Evolutionary conservation across 1,139 yeast species (phyloP).

Genomic region (Yamadazyma sp.): DNA sequence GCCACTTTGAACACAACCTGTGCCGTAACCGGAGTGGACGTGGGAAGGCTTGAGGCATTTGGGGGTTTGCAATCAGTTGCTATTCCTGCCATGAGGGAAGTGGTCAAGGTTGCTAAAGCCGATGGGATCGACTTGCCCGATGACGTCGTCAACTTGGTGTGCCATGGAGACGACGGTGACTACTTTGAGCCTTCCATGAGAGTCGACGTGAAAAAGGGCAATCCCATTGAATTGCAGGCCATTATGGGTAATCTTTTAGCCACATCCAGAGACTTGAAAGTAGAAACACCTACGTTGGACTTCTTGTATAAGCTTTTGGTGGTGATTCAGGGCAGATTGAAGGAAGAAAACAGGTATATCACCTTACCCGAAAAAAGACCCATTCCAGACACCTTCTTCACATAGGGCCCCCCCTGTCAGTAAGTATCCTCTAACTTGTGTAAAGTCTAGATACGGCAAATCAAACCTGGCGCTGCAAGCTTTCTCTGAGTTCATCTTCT

Average conservation of each 20-base stretch:
- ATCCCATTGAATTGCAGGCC: constrained; percentile 32
- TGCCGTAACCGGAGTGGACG: constrained; percentile 30
- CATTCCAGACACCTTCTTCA: constrained; percentile 11
- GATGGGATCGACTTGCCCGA: constrained; percentile 18
- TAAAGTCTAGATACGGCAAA: no score
- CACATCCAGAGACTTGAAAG: constrained; percentile 10
- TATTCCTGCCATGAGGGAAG: constrained; percentile 19
- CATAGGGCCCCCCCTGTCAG: no score
- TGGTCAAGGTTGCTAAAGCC: constrained; percentile 19
- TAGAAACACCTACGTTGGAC: constrained; percentile 22
- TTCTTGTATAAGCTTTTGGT: constrained; percentile 36
- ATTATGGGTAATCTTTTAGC: constrained; percentile 25
- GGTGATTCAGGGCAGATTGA: constrained; percentile 33
- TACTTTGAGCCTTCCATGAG: constrained; percentile 42
- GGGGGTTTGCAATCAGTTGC: constrained; percentile 18
- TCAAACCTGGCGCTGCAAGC: no score
- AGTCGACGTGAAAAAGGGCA: constrained; percentile 30
- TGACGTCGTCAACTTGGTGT: constrained; percentile 20
- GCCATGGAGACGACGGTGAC: constrained; percentile 58
- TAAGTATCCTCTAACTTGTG: no score
- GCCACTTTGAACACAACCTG: constrained; percentile 36
- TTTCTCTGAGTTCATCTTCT: no score
- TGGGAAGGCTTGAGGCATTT: constrained; percentile 22
- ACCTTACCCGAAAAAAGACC: constrained; percentile 13
- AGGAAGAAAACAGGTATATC: constrained; percentile 11